A percentile compares a stretch with the other conserved stretches of the same genome.
Conservation (phyloP, 2,329 filamentous ascomycete genomes). For the Grosmannia serpens region DNA sequence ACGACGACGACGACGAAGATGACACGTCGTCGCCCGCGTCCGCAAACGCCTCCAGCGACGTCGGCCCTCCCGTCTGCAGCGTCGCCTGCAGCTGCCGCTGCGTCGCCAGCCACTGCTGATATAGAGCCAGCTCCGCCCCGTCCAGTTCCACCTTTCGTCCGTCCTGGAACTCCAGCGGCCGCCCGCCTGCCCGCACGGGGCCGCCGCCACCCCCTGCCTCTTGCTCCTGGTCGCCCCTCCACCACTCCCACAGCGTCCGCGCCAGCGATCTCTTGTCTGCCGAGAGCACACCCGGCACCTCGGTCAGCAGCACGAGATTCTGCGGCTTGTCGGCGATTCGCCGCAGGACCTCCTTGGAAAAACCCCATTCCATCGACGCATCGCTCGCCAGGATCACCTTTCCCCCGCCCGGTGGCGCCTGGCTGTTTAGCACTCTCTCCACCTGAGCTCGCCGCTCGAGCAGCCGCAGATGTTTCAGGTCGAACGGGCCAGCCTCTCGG, state of each 20-base stretch:
- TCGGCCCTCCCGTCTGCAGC: conserved; percentile 53
- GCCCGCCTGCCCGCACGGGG: conserved; percentile 53
- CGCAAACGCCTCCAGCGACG: conserved; percentile 55
- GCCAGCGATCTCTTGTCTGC: conserved; percentile 48
- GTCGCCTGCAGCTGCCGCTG: conserved; percentile 80
- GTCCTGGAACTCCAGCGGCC: conserved; percentile 48
- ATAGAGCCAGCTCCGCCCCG: conserved; percentile 64
- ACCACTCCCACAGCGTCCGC: conserved; percentile 68
- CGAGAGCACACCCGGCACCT: conserved; percentile 45
- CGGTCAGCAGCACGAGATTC: conserved; percentile 81
- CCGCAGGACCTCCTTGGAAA: conserved; percentile 70
- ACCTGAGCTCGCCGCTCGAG: conserved; percentile 75
- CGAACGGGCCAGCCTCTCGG: conserved; percentile 63
- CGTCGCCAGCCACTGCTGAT: conserved; percentile 86
- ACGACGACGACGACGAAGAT: conserved; percentile 59
- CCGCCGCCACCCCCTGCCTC: conserved; percentile 48
- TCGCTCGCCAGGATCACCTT: conserved; percentile 88
- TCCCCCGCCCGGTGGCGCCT: conserved; percentile 32
- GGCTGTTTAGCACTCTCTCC: conserved; percentile 49
- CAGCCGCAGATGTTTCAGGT: conserved; percentile 75
- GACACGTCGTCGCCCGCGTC: conserved; percentile 61
- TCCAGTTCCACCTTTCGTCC: conserved; percentile 55
- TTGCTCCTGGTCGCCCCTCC: conserved; percentile 21
- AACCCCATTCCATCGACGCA: conserved; percentile 85
- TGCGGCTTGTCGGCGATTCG: conserved; percentile 62